These are phyloP conservation scores for Beauveria medogensis DNA, from an alignment of 2,329 filamentous ascomycete genomes.

Conservation along the genomic window DNA sequence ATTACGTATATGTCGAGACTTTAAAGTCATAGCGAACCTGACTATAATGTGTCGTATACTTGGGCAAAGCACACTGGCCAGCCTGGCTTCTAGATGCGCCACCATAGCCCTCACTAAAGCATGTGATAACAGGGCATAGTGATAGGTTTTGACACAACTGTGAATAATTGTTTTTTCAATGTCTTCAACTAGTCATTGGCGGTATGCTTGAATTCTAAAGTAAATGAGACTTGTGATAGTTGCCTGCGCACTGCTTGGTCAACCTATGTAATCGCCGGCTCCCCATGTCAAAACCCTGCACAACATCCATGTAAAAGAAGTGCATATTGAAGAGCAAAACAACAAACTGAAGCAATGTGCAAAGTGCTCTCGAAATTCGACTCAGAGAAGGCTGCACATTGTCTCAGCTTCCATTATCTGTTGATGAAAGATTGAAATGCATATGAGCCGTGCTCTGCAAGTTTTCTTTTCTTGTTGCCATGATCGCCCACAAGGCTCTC, in stretches of 20 bases:
- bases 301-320: not conserved
- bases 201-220: not conserved
- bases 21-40: too few relatives aligned
- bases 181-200: not conserved
- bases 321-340: not conserved
- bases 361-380: not conserved
- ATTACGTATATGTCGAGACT: not conserved
- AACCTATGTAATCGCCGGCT: not conserved
- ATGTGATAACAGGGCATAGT: too few relatives aligned
- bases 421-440: not conserved
- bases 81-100: not conserved
- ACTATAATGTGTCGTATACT: not conserved
- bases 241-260: not conserved
- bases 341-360: not conserved
- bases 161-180: not conserved
- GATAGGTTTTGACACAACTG: too few relatives aligned
- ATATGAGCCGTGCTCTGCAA: not conserved
- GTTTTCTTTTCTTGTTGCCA: not conserved
- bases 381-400: too few relatives aligned
- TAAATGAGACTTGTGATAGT: not conserved
- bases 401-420: not conserved
- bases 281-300: not conserved
- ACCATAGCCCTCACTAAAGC: not conserved
- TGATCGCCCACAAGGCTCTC: not conserved
- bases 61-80: not conserved